phyloP scores from a whole-genome alignment of 441 rosid species.

The Erysimum cheiri region DNA sequence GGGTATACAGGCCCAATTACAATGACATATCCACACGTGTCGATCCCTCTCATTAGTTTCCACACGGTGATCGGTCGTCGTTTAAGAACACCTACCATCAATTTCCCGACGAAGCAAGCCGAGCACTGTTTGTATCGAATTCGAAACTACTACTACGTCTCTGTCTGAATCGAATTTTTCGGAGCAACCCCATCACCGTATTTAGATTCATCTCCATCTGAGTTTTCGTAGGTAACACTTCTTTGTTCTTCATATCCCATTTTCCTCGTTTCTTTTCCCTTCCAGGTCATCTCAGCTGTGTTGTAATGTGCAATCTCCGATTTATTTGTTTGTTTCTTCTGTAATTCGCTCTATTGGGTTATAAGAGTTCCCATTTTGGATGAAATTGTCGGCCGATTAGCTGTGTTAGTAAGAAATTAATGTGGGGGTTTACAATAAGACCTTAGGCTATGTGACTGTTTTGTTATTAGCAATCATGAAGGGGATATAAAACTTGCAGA shows the following conservation, averaged over 20 bases:
- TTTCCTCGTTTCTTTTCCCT: neutral
- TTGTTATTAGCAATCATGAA: conserved; percentile 20
- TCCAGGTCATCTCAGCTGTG: neutral
- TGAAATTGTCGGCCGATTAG: conserved; percentile 16
- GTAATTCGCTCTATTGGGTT: neutral
- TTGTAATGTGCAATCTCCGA: neutral
- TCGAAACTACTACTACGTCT: conserved; percentile 11
- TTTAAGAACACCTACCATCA: conserved; percentile 28
- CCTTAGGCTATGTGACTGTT: neutral
- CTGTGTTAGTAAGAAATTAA: neutral
- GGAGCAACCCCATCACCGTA: conserved; percentile 11
- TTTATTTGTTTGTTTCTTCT: neutral
- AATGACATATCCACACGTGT: conserved; percentile 23
- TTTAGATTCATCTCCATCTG: conserved; percentile 12
- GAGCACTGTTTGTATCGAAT: conserved; percentile 10
- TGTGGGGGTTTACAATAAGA: neutral
- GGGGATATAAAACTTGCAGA: neutral
- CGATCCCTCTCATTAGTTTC: neutral
- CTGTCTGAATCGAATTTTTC: conserved; percentile 11
- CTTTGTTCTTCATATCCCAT: neutral
- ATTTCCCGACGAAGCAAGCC: conserved; percentile 18
- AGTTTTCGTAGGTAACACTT: conserved; percentile 32
- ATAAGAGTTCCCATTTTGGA: neutral
- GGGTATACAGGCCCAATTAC: conserved; percentile 29
- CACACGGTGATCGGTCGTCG: conserved; percentile 24